phyloP scores from a whole-genome alignment of 352 stramenopile genomes.

The Pythium scleroteichum region DNA sequence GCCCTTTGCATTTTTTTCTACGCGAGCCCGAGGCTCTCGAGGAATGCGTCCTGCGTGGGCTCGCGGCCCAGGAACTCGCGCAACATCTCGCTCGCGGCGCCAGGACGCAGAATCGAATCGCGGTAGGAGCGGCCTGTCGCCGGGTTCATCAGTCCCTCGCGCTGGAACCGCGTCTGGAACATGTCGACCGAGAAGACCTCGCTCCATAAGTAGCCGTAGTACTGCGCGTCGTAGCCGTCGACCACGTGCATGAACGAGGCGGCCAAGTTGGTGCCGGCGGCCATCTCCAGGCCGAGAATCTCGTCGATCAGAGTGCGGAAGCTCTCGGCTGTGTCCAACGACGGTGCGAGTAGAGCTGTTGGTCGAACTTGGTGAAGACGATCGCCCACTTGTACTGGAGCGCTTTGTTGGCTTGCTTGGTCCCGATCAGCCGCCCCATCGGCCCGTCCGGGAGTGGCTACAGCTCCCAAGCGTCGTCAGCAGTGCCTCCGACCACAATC shows the following conservation, averaged over 20 bases:
- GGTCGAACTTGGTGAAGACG: constrained; percentile 82
- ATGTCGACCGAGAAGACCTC: constrained; percentile 90
- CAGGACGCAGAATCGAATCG: constrained; percentile 83
- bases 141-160: constrained; percentile 80
- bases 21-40: constrained; percentile 41
- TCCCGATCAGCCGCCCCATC: constrained; percentile 80
- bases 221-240: constrained; percentile 76
- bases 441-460: constrained; percentile 82
- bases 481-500: too few species aligned
- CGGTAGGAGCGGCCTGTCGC: constrained; percentile 81
- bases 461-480: too few species aligned
- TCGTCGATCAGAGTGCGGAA: constrained; percentile 82
- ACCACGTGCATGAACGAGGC: constrained; percentile 84
- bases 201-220: constrained; percentile 91
- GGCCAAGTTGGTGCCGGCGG: constrained; percentile 80
- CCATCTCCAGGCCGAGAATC: constrained; percentile 90
- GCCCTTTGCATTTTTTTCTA: too few species aligned
- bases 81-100: constrained; percentile 80
- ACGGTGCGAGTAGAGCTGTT: constrained; percentile 84
- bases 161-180: constrained; percentile 88
- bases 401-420: constrained; percentile 84
- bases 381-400: constrained; percentile 85
- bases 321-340: constrained; percentile 72
- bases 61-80: constrained; percentile 78
- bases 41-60: constrained; percentile 80